Base-by-base conservation (phyloP, 495 filamentous ascomycete genomes). In the Penicillium parvum region DNA sequence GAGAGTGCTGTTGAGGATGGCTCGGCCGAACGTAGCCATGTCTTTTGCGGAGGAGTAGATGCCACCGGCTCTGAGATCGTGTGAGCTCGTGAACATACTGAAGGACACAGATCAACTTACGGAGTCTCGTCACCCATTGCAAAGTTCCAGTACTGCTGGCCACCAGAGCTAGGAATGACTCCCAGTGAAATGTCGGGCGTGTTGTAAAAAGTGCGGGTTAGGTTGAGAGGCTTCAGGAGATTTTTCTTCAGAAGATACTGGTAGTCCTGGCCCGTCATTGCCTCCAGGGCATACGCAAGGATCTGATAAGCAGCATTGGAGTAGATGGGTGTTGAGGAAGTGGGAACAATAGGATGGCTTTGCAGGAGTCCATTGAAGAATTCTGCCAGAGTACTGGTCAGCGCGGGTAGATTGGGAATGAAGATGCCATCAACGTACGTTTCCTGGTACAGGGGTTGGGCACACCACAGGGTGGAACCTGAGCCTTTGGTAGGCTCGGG, bases 301-400 rank as follows among this genome's bases (percentile, higher is more conserved):
- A 83, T 65, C 45, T 74, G 69, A 47, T 69, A 83, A 3, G 68
- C 78, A 3, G 72, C 70, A 51, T 83, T 83, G 4, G 79, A 82
- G 52, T 83, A 84, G 4, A 72, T 66, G 0, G 79, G 73, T 0
- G 72, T 76, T 11, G 66, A 57, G 3, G 65, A 72, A 3, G 72
- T 68, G 2, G 68, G 50, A 40, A 74, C 73, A 7, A 77, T 61
- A 0, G 79, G 78, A 26, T 71, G 48, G 6, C 28, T 21, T 33
- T 46, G 37, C 4, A 71, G 50, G 11, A 81, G 50, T 2, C 75
- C 78, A 1, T 57, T 39, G 55, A 82, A 77, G 53, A 79, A 79
- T 38, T 77, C 74, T 75, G 17, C 22, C 7, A 29, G 40, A 16
- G 7, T 7, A 18, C 7, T 14, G 0, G 4, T 35, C 20, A 35